Evolutionary conservation across 305 asterid species (phyloP).

Genomic region (Fraxinus albicans): DNA sequence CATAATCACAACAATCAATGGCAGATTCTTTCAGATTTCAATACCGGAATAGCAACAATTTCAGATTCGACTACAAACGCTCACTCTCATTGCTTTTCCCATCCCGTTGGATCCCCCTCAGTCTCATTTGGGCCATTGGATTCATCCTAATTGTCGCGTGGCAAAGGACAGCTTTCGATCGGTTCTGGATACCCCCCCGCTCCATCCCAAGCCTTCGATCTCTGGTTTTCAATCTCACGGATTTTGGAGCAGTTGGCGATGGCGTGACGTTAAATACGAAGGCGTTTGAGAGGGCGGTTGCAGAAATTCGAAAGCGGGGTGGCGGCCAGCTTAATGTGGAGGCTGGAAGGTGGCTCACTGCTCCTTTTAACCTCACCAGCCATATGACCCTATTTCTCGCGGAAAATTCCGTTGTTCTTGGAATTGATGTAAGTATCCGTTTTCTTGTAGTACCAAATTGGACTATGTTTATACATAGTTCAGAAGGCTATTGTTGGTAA

Average conservation of each 20-base stretch:
- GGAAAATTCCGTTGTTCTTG: slow-evolving; percentile 73
- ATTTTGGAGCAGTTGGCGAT: slow-evolving; percentile 89
- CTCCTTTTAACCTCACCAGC: slow-evolving; percentile 90
- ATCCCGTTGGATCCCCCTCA: slow-evolving; percentile 44
- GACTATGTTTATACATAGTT: not conserved
- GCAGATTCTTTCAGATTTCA: slow-evolving; percentile 42
- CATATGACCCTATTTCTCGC: slow-evolving; percentile 78
- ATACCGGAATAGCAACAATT: slow-evolving; percentile 34
- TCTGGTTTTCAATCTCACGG: slow-evolving; percentile 62
- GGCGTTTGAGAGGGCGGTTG: slow-evolving; percentile 72
- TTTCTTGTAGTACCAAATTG: not conserved
- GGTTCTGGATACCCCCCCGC: slow-evolving; percentile 39
- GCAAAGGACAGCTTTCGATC: slow-evolving; percentile 61
- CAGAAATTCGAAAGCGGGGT: slow-evolving; percentile 61
- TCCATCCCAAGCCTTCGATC: slow-evolving; percentile 73
- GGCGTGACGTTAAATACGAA: slow-evolving; percentile 71
- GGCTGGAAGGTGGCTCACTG: slow-evolving; percentile 82
- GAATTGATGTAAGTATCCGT: slow-evolving; percentile 58
- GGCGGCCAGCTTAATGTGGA: slow-evolving; percentile 90
- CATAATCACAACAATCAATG: slow-evolving; percentile 27
- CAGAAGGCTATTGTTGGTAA: not conserved
- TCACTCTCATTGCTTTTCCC: slow-evolving; percentile 34
- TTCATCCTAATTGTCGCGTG: slow-evolving; percentile 59
- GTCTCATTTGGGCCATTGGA: slow-evolving; percentile 63
- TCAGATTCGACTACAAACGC: slow-evolving; percentile 40